Base-by-base conservation (phyloP, 2,329 filamentous ascomycete species). In the Clonostachys sp. region DNA sequence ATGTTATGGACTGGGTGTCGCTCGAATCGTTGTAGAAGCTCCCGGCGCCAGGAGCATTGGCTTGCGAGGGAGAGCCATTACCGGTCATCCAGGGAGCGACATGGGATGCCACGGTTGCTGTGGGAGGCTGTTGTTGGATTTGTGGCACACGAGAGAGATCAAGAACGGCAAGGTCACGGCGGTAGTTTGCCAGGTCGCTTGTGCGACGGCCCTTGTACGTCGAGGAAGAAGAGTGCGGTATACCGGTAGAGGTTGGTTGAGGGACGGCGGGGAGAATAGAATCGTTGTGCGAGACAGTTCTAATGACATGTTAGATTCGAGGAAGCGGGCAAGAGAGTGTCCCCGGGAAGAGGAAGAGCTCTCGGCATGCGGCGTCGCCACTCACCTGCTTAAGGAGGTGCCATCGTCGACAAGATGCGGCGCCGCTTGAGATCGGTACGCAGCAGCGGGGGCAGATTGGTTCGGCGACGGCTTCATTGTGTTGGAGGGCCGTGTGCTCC, bases 11-110 rank as follows among this genome's bases (percentile, higher is more conserved):
- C 46, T 86, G 61, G 59, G 83, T 85, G 59, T 91, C 87, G 70
- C 78, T 86, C 34, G 86, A 89, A 61, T 91, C 84, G 64, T 90
- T 83, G 67, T 82, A 87, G 66, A 90, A 91, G 63, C 74, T 86
- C 16, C 42, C 42, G 43, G 76, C 78, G 36, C 68, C 62, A 60
- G 73, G 66, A 36, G 61, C 58, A 59, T 64, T 64, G 48, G 68
- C 61, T 46, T 63, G 59, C 42, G 60, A 57, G 47, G 68, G 59
- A 45, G 61, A 60, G 48, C 63, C 66, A 60, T 65, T 70, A 3
- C 20, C 35, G 16, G 73, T 67, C 73, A 79, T 78, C 80, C 81
- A 84, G 33, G 83, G 79, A 55, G 77, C 71, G 55, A 79, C 68
- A 60, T 79, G 81, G 50, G 74, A 68, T 56, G 41, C 56, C 58